These are phyloP conservation scores for Pseudozyma thailandica DNA, from an alignment of 1,284 basidiomycete species.

Conservation along the genomic window DNA sequence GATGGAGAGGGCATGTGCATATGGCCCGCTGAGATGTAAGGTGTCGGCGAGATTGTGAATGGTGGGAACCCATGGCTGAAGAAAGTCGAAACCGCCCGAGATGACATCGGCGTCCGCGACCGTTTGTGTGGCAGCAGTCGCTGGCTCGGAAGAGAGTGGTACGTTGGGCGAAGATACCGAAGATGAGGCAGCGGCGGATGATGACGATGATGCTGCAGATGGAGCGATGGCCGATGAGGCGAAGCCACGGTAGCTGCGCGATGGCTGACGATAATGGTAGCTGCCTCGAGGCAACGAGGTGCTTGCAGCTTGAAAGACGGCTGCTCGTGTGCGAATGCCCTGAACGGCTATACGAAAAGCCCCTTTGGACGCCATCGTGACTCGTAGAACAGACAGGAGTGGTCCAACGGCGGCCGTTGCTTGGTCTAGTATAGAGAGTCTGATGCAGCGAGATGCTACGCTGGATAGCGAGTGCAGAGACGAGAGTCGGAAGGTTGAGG, in stretches of 20 bases:
- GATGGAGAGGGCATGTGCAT: slow-evolving; percentile 74
- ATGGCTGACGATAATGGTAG: neutral
- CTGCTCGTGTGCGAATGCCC: slow-evolving; percentile 21
- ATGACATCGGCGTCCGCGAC: slow-evolving; percentile 9
- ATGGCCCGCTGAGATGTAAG: slow-evolving; percentile 42
- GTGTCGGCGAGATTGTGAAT: slow-evolving; percentile 47
- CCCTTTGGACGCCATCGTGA: slow-evolving; percentile 16
- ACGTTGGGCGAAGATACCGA: neutral
- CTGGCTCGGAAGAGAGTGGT: neutral
- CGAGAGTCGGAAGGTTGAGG: no score
- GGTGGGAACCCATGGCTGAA: slow-evolving; percentile 44
- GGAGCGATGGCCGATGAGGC: slow-evolving; percentile 16
- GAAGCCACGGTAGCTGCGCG: slow-evolving; percentile 15
- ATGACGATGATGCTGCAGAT: neutral
- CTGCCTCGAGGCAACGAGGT: slow-evolving; percentile 1
- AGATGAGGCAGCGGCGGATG: slow-evolving; percentile 1
- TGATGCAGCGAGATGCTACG: no score
- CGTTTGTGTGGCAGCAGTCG: slow-evolving; percentile 8
- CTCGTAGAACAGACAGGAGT: no score
- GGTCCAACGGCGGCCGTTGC: no score
- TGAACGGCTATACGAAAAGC: slow-evolving; percentile 17
- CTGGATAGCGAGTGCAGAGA: no score
- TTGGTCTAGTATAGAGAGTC: no score
- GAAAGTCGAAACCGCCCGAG: slow-evolving; percentile 42
- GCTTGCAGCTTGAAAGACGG: slow-evolving; percentile 2